Evolutionary conservation across 169 alveolate species (phyloP).

Genomic region (Neospora caninum): DNA sequence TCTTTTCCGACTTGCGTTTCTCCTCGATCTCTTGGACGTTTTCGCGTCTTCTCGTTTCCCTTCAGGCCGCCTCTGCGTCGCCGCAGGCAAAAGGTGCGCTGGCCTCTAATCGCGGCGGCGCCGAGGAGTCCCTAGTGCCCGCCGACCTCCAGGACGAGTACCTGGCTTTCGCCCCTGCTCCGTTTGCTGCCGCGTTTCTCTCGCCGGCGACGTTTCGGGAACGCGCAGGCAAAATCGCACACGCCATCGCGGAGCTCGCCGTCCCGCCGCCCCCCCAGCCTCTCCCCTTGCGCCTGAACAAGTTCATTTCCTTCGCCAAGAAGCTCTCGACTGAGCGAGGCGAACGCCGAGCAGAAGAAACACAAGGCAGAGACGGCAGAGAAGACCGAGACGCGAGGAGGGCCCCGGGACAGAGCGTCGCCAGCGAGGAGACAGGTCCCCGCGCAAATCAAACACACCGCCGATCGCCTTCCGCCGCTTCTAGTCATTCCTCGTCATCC

Average conservation of each 20-base stretch:
- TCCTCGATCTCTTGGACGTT: too few species aligned
- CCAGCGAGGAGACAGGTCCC: not conserved
- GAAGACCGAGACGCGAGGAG: slow-evolving; percentile 1
- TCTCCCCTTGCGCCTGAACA: not conserved
- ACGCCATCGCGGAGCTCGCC: not conserved
- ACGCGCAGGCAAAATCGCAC: not conserved
- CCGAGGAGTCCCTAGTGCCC: not conserved
- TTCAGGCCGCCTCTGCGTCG: too few species aligned
- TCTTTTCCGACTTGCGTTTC: too few species aligned
- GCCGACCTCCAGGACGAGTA: not conserved
- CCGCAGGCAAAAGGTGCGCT: not conserved
- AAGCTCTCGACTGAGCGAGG: too few species aligned
- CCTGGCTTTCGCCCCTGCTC: not conserved
- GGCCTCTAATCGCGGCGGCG: not conserved
- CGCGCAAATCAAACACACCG: not conserved
- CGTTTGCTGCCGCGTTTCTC: not conserved
- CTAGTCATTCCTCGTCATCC: not conserved
- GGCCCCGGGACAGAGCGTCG: not conserved
- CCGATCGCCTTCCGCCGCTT: not conserved
- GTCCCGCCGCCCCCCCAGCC: slow-evolving; percentile 37
- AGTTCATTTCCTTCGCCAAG: slow-evolving; percentile 1
- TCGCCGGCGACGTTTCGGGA: slow-evolving; percentile 2
- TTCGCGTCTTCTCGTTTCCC: too few species aligned
- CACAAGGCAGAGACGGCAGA: not conserved
- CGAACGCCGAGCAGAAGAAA: too few species aligned